Evolutionary conservation across 1,284 basidiomycete genomes (phyloP).

Genomic region (Cryptococcus maquisensis): DNA sequence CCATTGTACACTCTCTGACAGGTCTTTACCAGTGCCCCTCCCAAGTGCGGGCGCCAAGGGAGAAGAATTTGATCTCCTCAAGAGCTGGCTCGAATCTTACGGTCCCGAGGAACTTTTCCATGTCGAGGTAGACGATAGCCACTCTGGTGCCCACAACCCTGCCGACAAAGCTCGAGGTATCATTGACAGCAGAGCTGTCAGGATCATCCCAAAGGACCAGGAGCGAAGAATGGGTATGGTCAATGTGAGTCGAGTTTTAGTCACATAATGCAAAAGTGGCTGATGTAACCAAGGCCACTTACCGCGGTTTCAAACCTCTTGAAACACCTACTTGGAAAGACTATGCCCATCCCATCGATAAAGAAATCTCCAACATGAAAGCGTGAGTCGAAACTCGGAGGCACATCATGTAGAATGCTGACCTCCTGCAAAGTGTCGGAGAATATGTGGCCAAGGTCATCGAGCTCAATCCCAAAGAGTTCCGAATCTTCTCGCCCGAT

Average conservation of each 20-base stretch:
- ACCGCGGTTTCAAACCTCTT: conserved; percentile 61
- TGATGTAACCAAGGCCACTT: conserved; percentile 54
- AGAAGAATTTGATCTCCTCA: conserved; percentile 61
- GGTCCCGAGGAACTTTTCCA: conserved; percentile 61
- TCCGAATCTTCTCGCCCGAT: conserved; percentile 89
- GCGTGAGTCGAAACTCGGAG: conserved; percentile 41
- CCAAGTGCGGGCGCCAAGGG: conserved; percentile 62
- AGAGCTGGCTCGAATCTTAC: conserved; percentile 68
- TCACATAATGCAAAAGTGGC: background rate
- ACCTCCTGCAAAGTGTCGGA: conserved; percentile 21
- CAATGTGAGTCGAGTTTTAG: conserved; percentile 15
- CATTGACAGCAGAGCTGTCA: conserved; percentile 33
- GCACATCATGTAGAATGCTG: background rate
- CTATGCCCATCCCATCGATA: conserved; percentile 56
- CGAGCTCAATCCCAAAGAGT: conserved; percentile 64
- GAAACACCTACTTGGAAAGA: conserved; percentile 63
- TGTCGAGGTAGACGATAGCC: conserved; percentile 46
- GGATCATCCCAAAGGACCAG: conserved; percentile 41
- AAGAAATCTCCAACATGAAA: conserved; percentile 71
- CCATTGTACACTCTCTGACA: conserved; percentile 49
- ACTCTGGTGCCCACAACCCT: conserved; percentile 21
- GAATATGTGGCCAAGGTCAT: conserved; percentile 52
- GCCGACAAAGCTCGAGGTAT: conserved; percentile 26
- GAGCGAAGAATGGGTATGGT: conserved; percentile 40
- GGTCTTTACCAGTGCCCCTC: conserved; percentile 61